Evolutionary conservation across 225 moss, liverwort and hornwort species (phyloP), one percentile per base, ranked within the genome.

Genomic region (Marchantia paleacea): DNA sequence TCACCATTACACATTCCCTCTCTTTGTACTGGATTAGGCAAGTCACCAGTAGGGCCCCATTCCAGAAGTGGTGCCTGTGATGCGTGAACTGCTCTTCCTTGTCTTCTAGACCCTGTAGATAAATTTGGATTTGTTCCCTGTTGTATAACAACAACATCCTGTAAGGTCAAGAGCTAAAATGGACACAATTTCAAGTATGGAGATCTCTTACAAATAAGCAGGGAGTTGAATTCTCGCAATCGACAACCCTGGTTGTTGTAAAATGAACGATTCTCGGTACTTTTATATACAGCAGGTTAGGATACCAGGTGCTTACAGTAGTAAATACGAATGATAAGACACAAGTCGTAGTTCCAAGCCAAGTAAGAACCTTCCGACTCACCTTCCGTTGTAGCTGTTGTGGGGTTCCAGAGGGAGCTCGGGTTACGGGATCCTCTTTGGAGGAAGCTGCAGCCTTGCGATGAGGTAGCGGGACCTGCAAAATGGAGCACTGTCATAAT

Each of bases 371-470:
- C 39, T 39, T 39, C 39, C 61, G 20, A 60, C 78, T 83, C 81
- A 39, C 86, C 83, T 73, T 79, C 50, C 67, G 72, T 19, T 69
- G 79, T 11, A 62, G 16, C n/a, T 66, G 81, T 62, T 81, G 83
- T 52, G 73, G 39, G 69, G 39, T 57, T 69, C 20, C 76, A 65
- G 75, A 39, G 15, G 71, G 70, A 67, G 75, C 73, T 53, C 60
- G 76, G 39, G 47, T 10, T 20, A 57, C 57, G 6, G 55, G 47
- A 7, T 60, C 75, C 7, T 81, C 79, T 54, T 71, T 76, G 22
- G 76, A 73, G 10, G 73, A 52, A 69, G 66, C 60, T 3, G 55
- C 76, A 54, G 79, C 64, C 61, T 72, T 75, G 30, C 28, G 66
- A 81, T 12, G 24, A 19, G 77, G 80, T 58, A 55, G 82, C 16